These are phyloP conservation scores for Fusarium concolor DNA, from an alignment of 2,329 filamentous ascomycete species.

Conservation along the genomic window DNA sequence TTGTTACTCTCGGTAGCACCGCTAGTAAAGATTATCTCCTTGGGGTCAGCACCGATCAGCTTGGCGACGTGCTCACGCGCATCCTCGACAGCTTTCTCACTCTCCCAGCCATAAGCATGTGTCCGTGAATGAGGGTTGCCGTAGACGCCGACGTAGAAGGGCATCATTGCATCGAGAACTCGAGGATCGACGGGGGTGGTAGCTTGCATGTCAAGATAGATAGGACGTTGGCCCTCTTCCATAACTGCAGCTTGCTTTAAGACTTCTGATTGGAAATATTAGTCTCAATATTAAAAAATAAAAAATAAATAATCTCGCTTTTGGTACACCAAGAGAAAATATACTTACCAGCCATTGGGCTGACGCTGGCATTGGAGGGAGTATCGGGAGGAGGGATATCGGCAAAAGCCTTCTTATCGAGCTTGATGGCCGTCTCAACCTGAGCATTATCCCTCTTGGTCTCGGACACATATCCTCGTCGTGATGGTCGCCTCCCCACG, in stretches of 20 bases:
- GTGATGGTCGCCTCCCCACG: constrained; percentile 46
- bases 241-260: constrained; percentile 92
- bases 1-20: constrained; percentile 99
- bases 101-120: constrained; percentile 99
- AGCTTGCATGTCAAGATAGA: constrained; percentile 98
- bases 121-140: constrained; percentile 98
- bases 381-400: constrained; percentile 56
- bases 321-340: neutral
- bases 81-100: constrained; percentile 90
- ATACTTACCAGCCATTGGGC: constrained; percentile 73
- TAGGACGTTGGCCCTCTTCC: constrained; percentile 91
- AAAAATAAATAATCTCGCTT: constrained; percentile 1
- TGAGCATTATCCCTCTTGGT: constrained; percentile 83
- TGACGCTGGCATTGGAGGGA: constrained; percentile 71
- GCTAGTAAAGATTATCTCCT: constrained; percentile 99
- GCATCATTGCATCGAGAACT: constrained; percentile 96
- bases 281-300: constrained; percentile 19
- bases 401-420: constrained; percentile 86
- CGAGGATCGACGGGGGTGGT: constrained; percentile 95
- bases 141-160: constrained; percentile 91
- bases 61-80: constrained; percentile 85
- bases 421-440: constrained; percentile 86
- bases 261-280: constrained; percentile 65
- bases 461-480: constrained; percentile 84
- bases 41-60: constrained; percentile 92